These are phyloP conservation scores for Yamagishiella unicocca DNA, from an alignment of 139 green algal genomes.

Conservation along the genomic window DNA sequence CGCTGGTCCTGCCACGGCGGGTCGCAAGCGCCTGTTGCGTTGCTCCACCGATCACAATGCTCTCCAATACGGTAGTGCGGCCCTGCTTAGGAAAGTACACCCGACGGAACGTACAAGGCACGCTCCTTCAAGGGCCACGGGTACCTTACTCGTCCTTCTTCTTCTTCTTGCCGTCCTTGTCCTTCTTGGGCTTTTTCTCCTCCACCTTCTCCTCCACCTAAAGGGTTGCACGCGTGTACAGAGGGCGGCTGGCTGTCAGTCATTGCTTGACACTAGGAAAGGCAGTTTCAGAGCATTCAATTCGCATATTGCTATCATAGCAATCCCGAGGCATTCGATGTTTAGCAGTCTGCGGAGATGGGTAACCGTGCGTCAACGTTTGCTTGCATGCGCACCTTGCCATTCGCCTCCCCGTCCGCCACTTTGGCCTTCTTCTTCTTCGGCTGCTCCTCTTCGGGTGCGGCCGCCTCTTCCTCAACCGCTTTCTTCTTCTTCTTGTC, in stretches of 20 bases:
- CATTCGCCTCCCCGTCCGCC: slow-evolving; percentile 34
- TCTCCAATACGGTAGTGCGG: background rate
- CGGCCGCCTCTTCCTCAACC: background rate
- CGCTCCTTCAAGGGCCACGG: background rate
- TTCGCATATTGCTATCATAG: no score
- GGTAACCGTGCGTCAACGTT: no score
- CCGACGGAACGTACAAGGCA: background rate
- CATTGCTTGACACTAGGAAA: no score
- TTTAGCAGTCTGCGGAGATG: no score
- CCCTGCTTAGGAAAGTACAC: no score
- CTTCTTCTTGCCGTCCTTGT: slow-evolving; percentile 28
- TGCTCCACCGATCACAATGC: slow-evolving; percentile 17
- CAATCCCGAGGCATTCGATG: no score
- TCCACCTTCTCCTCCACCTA: no score
- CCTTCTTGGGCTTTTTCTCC: slow-evolving; percentile 15
- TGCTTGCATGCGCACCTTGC: slow-evolving; percentile 5
- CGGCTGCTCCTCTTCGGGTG: background rate
- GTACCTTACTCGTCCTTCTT: slow-evolving; percentile 21
- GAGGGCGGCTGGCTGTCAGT: no score
- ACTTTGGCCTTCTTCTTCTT: slow-evolving; percentile 57
- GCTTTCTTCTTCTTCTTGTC: slow-evolving; percentile 61
- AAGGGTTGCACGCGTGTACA: no score
- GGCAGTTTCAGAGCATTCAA: no score
- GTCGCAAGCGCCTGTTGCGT: slow-evolving; percentile 40
- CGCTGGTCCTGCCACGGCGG: background rate